Percentiles rank a stretch among this genome's conserved stretches.
Evolutionary conservation across 1,139 yeast species (phyloP).

Genomic region (Kurtzmaniella natalensis): DNA sequence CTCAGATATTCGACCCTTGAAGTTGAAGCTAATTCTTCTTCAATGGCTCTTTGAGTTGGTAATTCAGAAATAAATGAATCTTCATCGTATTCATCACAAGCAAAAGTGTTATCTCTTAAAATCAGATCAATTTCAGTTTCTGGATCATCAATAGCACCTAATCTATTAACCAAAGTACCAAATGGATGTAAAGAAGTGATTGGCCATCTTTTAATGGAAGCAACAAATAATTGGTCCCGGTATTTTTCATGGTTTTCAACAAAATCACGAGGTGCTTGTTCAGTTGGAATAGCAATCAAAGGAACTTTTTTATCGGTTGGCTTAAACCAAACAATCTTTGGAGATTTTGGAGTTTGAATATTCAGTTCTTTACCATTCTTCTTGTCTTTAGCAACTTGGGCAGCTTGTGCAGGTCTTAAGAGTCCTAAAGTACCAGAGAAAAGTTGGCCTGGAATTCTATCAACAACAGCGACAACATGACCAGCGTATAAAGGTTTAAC

Average conservation of each 20-base stretch:
- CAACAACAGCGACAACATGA: conserved; percentile 96
- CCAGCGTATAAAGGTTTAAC: conserved; percentile 95
- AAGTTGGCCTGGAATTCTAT: conserved; percentile 93
- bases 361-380: conserved; percentile 49
- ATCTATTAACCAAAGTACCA: conserved; percentile 84
- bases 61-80: conserved; percentile 25
- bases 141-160: conserved; percentile 77
- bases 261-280: conserved; percentile 94
- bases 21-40: conserved; percentile 29
- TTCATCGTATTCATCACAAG: conserved; percentile 77
- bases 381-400: conserved; percentile 73
- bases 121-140: conserved; percentile 84
- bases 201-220: conserved; percentile 98
- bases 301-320: conserved; percentile 98
- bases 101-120: conserved; percentile 86
- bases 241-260: conserved; percentile 88
- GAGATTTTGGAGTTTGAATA: conserved; percentile 54
- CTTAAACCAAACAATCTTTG: conserved; percentile 97
- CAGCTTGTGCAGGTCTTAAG: conserved; percentile 93
- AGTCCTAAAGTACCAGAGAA: conserved; percentile 92
- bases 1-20: conserved; percentile 55
- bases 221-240: conserved; percentile 80
- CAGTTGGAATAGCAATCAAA: conserved; percentile 95
- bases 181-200: conserved; percentile 97
- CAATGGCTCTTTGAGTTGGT: conserved; percentile 21